phyloP scores from a whole-genome alignment of 768 basidiomycete genomes.

The Tricholoma flavovirens region DNA sequence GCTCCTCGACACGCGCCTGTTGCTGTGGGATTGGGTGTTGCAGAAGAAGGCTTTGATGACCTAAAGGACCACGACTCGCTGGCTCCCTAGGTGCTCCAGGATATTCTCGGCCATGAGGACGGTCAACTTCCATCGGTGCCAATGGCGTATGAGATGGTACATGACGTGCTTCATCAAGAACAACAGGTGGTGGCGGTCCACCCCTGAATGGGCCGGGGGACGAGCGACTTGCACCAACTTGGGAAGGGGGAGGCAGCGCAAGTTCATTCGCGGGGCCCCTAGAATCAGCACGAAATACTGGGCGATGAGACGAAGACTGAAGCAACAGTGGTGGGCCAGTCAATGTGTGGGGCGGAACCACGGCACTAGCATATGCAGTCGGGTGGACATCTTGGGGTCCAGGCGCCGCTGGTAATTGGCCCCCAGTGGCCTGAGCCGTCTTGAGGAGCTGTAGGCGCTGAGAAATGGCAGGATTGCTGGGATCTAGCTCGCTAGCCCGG shows the following conservation, averaged over 20 bases:
- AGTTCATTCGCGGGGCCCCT: conserved; percentile 54
- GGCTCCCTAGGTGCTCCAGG: conserved; percentile 42
- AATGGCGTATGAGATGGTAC: conserved; percentile 61
- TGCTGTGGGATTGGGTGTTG: conserved; percentile 68
- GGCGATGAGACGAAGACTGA: conserved; percentile 44
- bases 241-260: conserved; percentile 57
- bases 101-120: conserved; percentile 54
- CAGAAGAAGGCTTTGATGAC: conserved; percentile 51
- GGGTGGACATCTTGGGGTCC: conserved; percentile 95
- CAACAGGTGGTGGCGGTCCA: conserved; percentile 77
- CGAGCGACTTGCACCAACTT: conserved; percentile 38
- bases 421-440: conserved; percentile 72
- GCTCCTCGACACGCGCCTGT: conserved; percentile 46
- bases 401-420: conserved; percentile 78
- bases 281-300: conserved; percentile 62
- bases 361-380: conserved; percentile 82
- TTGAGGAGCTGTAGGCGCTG: conserved; percentile 74
- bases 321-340: conserved; percentile 63
- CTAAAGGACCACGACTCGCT: conserved; percentile 45
- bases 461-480: conserved; percentile 74
- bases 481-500: conserved; percentile 91
- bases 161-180: conserved; percentile 72
- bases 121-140: conserved; percentile 76
- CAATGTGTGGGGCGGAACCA: conserved; percentile 65
- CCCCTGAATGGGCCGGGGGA: conserved; percentile 77